phyloP scores from a whole-genome alignment of 768 basidiomycete species.

The Leccinum broughii region DNA sequence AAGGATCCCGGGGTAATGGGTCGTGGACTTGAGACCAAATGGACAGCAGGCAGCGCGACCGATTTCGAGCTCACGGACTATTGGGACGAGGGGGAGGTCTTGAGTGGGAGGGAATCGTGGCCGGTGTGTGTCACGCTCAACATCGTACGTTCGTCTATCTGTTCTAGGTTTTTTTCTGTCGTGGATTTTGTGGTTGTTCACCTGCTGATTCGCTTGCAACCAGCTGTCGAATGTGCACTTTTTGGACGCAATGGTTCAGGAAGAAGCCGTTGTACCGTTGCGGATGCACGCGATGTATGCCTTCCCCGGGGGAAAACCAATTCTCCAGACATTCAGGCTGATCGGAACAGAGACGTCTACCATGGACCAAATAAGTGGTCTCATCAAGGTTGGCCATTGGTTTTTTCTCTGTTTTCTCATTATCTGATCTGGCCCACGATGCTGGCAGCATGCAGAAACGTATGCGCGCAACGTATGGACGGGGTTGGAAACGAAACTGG shows the following conservation, averaged over 20 bases:
- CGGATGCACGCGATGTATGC: conserved; percentile 66
- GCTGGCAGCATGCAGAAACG: conserved; percentile 60
- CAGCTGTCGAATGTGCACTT: conserved; percentile 63
- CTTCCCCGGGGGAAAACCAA: conserved; percentile 44
- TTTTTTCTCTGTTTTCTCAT: background rate
- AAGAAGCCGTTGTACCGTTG: conserved; percentile 67
- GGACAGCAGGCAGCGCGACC: conserved; percentile 44
- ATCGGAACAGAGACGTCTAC: conserved; percentile 63
- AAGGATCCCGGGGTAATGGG: conserved; percentile 36
- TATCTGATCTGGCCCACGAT: conserved; percentile 46
- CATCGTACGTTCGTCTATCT: conserved; percentile 47
- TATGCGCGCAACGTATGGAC: conserved; percentile 58
- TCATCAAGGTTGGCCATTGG: conserved; percentile 51
- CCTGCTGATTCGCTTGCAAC: background rate
- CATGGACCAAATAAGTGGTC: conserved; percentile 44
- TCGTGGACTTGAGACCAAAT: conserved; percentile 62
- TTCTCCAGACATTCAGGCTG: conserved; percentile 62
- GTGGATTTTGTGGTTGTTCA: background rate
- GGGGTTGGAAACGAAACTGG: conserved; percentile 62
- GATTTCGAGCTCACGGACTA: conserved; percentile 89
- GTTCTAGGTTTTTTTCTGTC: background rate
- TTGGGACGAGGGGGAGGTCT: conserved; percentile 78
- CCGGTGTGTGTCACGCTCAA: conserved; percentile 81
- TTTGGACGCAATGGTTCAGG: conserved; percentile 70
- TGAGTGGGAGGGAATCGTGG: conserved; percentile 65